Conservation (phyloP, 257 asterid genomes). For the Cruciata laevipes region DNA sequence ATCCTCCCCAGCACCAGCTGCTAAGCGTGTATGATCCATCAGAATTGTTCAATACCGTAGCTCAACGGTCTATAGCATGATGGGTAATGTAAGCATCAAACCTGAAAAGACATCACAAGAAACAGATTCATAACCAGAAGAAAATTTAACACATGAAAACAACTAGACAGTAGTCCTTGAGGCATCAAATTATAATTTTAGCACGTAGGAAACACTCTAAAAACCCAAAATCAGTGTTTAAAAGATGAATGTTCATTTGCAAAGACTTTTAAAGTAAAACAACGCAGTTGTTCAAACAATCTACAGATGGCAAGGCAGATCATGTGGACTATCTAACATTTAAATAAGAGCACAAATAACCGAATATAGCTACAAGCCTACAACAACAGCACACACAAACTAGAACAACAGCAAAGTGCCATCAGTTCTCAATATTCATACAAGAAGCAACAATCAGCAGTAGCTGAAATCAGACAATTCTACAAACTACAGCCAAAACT, state of each 20-base stretch:
- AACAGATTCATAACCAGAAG: background rate
- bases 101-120: slow-evolving; percentile 22
- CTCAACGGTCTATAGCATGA: slow-evolving; percentile 15
- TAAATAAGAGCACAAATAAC: background rate
- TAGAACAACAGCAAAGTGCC: background rate
- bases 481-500: background rate
- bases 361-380: background rate
- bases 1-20: slow-evolving; percentile 73
- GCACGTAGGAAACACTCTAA: background rate
- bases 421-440: background rate
- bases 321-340: background rate
- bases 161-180: background rate
- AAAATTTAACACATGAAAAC: background rate
- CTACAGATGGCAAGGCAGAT: background rate
- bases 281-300: background rate
- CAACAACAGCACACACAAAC: background rate
- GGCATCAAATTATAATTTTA: background rate
- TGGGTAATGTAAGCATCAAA: slow-evolving; percentile 13
- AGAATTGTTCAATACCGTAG: slow-evolving; percentile 14
- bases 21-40: slow-evolving; percentile 77
- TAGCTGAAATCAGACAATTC: background rate
- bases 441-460: background rate
- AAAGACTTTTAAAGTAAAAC: background rate
- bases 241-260: background rate
- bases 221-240: background rate